phyloP scores from a whole-genome alignment of 345 rosid species.

The Ricinus communis region DNA sequence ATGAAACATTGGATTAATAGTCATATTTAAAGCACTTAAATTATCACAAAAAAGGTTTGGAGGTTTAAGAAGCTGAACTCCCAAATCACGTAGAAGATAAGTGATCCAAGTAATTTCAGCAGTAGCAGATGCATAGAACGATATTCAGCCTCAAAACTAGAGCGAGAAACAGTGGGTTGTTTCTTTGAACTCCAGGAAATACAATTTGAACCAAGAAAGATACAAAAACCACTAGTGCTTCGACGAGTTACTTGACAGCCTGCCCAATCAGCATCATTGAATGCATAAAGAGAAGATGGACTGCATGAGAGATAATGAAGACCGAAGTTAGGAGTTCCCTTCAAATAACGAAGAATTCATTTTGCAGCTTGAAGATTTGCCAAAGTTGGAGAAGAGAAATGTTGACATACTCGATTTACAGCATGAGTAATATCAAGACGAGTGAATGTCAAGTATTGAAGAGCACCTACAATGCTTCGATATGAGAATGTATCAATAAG shows the following conservation, averaged over 20 bases:
- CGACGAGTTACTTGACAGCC: background rate
- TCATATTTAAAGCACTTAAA: background rate
- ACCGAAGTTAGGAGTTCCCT: background rate
- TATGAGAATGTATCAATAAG: background rate
- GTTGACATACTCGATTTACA: background rate
- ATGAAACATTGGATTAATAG: background rate
- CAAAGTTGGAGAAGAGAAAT: background rate
- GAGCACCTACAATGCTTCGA: background rate
- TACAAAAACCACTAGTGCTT: background rate
- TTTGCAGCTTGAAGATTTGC: background rate
- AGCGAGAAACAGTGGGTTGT: background rate
- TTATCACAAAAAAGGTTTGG: background rate
- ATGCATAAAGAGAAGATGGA: background rate
- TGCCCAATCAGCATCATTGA: background rate
- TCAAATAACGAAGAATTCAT: background rate
- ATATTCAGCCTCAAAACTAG: background rate
- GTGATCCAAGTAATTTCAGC: background rate
- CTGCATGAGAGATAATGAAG: too few relatives aligned
- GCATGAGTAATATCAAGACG: background rate
- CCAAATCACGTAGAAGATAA: background rate
- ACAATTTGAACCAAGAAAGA: background rate
- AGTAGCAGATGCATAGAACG: background rate
- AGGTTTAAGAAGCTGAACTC: background rate
- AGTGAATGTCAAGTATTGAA: background rate
- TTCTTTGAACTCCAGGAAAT: background rate